These are phyloP conservation scores for Cyberlindnera mrakii DNA, from an alignment of 805 yeast species.

Conservation along the genomic window DNA sequence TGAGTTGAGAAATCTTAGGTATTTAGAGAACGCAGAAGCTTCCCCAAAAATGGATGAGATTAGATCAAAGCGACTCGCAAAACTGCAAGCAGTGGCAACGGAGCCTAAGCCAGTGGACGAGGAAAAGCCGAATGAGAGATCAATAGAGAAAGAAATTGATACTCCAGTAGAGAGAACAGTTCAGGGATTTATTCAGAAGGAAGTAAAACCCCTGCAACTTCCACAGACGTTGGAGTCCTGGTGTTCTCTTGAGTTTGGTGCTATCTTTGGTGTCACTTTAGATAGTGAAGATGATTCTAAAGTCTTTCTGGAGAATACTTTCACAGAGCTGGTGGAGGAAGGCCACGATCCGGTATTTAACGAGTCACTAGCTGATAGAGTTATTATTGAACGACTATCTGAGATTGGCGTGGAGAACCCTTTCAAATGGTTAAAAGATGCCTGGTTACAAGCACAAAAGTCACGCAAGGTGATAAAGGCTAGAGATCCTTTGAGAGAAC, in stretches of 20 bases:
- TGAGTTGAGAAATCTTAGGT: no score
- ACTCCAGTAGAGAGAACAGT: background rate
- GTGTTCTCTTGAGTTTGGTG: conserved; percentile 10
- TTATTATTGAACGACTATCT: conserved; percentile 49
- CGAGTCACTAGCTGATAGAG: conserved; percentile 34
- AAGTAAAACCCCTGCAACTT: no score
- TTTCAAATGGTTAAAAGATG: conserved; percentile 39
- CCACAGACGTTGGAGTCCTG: conserved; percentile 5
- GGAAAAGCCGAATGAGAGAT: background rate
- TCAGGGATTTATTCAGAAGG: no score
- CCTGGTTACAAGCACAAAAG: conserved; percentile 37
- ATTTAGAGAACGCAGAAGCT: no score
- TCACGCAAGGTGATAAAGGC: conserved; percentile 37
- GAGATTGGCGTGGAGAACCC: conserved; percentile 46
- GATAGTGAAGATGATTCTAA: conserved; percentile 8
- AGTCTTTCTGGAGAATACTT: conserved; percentile 19
- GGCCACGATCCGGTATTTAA: conserved; percentile 16
- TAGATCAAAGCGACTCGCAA: conserved; percentile 31
- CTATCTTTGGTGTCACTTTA: conserved; percentile 18
- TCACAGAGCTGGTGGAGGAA: conserved; percentile 18
- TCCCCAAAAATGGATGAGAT: conserved; percentile 23
- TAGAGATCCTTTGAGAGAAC: conserved; percentile 33
- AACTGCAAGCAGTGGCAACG: conserved; percentile 3
- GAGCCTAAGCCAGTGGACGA: background rate
- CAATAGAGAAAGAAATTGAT: background rate